Conservation (phyloP, 305 asterid genomes). For the Salvia sclarea region DNA sequence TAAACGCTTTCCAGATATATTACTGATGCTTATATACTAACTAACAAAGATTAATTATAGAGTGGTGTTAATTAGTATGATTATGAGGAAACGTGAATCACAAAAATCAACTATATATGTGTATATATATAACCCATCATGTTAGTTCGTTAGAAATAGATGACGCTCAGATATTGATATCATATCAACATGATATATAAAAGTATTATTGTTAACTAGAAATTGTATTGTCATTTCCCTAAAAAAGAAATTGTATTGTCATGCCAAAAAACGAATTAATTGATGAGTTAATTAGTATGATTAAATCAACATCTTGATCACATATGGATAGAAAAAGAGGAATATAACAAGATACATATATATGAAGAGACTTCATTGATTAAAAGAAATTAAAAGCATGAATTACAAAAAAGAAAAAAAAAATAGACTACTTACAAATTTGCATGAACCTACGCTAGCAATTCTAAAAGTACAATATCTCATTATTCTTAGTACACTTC, state of each 20-base stretch:
- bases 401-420: neutral
- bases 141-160: neutral
- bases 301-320: neutral
- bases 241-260: no score
- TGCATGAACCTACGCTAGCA: constrained; percentile 10
- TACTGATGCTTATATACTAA: neutral
- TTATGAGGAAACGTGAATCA: neutral
- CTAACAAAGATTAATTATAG: neutral
- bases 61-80: neutral
- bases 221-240: no score
- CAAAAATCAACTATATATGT: neutral
- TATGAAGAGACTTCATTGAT: neutral
- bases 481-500: neutral
- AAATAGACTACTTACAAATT: constrained; percentile 14
- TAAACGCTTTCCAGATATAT: neutral
- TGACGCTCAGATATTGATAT: neutral
- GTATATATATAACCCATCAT: neutral
- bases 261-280: neutral
- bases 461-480: constrained; percentile 18
- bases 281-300: no score
- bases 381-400: neutral
- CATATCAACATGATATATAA: no score
- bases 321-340: neutral
- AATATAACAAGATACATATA: neutral
- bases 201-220: no score